These are phyloP conservation scores for Lachancea lanzarotensis DNA, from an alignment of 805 yeast species.

Conservation along the genomic window DNA sequence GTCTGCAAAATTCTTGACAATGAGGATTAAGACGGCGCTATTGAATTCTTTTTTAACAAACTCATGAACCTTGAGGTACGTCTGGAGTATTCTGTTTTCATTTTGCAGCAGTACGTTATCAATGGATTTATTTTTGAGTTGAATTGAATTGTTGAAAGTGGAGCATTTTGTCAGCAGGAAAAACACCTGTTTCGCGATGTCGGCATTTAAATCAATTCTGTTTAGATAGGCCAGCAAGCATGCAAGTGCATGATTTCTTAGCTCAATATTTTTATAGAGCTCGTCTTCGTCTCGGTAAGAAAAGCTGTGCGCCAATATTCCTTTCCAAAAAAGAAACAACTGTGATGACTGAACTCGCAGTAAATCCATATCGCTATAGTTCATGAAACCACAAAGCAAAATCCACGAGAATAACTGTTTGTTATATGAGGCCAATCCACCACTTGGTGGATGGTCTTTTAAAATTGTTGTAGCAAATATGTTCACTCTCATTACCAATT, in stretches of 20 bases:
- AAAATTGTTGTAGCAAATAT: constrained; percentile 39
- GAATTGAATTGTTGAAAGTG: constrained; percentile 29
- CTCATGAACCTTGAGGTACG: constrained; percentile 35
- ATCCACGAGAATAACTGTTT: constrained; percentile 52
- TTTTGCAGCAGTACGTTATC: constrained; percentile 33
- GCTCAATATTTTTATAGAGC: constrained; percentile 39
- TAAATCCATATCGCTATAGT: constrained; percentile 46
- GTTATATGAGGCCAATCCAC: constrained; percentile 29
- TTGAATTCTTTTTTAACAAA: constrained; percentile 34
- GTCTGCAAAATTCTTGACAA: constrained; percentile 39
- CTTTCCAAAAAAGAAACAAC: constrained; percentile 58
- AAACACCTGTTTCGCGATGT: constrained; percentile 41
- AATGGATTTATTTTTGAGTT: constrained; percentile 22
- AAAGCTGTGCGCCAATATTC: constrained; percentile 45
- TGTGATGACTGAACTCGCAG: constrained; percentile 52
- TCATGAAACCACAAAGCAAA: constrained; percentile 55
- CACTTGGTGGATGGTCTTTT: constrained; percentile 33
- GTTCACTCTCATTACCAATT: constrained; percentile 39
- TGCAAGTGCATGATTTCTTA: constrained; percentile 52
- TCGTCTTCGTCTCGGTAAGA: constrained; percentile 35
- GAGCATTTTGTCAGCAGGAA: constrained; percentile 42
- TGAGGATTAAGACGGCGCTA: constrained; percentile 36
- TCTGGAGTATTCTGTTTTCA: constrained; percentile 41
- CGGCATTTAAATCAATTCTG: constrained; percentile 34
- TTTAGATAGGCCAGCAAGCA: constrained; percentile 50